Conservation (phyloP, 345 rosid species). For the Toxicodendron radicans region DNA sequence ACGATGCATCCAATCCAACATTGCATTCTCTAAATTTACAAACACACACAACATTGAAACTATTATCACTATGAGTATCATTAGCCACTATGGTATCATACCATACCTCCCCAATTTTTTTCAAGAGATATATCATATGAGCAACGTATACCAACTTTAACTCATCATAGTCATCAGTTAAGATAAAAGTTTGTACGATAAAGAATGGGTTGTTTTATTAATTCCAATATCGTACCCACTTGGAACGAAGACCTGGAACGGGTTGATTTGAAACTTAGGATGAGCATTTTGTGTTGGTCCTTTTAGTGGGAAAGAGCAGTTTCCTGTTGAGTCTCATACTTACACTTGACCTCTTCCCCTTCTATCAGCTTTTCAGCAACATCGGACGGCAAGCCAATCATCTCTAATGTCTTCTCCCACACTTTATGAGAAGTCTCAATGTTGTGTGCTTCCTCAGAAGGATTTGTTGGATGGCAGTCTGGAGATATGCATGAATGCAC, state of each 20-base stretch:
- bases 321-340: conserved; percentile 31
- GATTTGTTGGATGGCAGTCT: conserved; percentile 86
- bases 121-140: too few species aligned
- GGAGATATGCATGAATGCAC: conserved; percentile 93
- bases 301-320: too few species aligned
- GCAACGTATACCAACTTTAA: too few species aligned
- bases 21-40: too few species aligned
- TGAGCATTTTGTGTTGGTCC: too few species aligned
- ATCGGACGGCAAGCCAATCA: too few species aligned
- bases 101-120: not conserved
- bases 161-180: not conserved
- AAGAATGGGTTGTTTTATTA: not conserved
- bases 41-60: not conserved
- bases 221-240: not conserved
- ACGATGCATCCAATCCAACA: not conserved
- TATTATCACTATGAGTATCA: not conserved
- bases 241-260: not conserved
- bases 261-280: too few species aligned
- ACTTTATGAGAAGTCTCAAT: too few species aligned
- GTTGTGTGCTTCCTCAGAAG: conserved; percentile 94
- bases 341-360: too few species aligned
- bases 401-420: too few species aligned
- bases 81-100: not conserved
- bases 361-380: too few species aligned
- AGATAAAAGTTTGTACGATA: not conserved